Evolutionary conservation across 2,329 filamentous ascomycete genomes (phyloP), one percentile per base, ranked within the genome.

Genomic region (Aspergillus terreus): DNA sequence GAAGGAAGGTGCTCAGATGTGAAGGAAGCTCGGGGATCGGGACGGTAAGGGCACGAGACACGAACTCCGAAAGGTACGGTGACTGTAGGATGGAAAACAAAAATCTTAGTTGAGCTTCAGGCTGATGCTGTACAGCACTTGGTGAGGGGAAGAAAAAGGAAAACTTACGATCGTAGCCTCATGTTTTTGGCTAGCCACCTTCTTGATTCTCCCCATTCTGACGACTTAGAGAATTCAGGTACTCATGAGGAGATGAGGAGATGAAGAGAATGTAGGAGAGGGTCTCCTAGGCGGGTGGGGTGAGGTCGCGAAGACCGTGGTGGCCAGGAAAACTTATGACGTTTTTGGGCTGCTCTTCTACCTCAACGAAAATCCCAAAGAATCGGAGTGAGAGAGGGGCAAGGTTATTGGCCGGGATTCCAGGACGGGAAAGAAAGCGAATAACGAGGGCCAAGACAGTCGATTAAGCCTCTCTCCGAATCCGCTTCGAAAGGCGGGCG

Each of bases 41-140:
- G 51, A 68, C 53, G 49, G 58, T 66, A 58, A 84, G 84, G 46
- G 88, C 85, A 60, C 80, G 79, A 63, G 85, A 78, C 64, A 96
- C 86, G 67, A 92, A 97, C 49, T 87, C 81, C 71, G 86, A 82
- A 59, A 97, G 82, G 79, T 88, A 95, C 60, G 90, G 87, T 71
- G 94, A 96, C 90, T 96, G 61, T 44, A 58, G 21, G 27, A 46
- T 33, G 27, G 15, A 40, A 40, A 35, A 56, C 45, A 55, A 51
- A 63, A 58, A 47, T 55, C 57, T 68, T 57, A 63, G 61, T 53
- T 51, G 49, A 49, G 32, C 46, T 52, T 44, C 40, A 42, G 40
- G 30, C n/a, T 45, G 45, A 33, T 38, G 41, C 23, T 43, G 41
- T 19, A 48, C 23, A 27, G 49, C 42, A 50, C 50, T 51, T 52